A percentile compares a stretch with the other conserved stretches of the same genome.
Evolutionary conservation across 768 basidiomycete genomes (phyloP).

Genomic region (Boletellus sp.): DNA sequence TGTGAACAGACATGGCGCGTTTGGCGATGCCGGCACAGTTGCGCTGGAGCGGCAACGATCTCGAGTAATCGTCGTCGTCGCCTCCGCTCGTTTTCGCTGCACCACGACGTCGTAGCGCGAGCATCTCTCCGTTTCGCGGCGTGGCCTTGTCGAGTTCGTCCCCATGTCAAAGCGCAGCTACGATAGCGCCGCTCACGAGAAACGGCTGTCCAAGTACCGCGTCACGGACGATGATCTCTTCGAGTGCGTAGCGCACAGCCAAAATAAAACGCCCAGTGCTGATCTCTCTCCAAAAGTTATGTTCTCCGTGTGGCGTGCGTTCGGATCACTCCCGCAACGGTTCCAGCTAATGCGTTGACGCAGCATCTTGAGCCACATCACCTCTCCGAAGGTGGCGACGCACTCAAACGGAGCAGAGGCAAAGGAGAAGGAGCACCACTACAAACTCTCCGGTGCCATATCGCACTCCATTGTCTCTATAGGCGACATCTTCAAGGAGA

Average conservation of each 20-base stretch:
- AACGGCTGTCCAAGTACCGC: slow-evolving; percentile 69
- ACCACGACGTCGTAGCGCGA: not conserved
- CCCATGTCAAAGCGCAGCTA: slow-evolving; percentile 73
- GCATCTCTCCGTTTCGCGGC: slow-evolving; percentile 4
- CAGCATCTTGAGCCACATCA: slow-evolving; percentile 71
- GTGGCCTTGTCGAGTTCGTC: slow-evolving; percentile 6
- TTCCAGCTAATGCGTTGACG: slow-evolving; percentile 8
- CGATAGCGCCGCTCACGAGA: slow-evolving; percentile 65
- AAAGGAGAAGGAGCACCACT: slow-evolving; percentile 63
- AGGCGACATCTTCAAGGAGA: slow-evolving; percentile 78
- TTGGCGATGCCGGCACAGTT: not conserved
- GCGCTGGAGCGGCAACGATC: slow-evolving; percentile 36
- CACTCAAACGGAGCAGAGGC: slow-evolving; percentile 35
- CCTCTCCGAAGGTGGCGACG: slow-evolving; percentile 51
- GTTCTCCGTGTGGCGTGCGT: slow-evolving; percentile 81
- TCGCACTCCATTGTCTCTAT: slow-evolving; percentile 54
- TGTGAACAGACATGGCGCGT: slow-evolving; percentile 14
- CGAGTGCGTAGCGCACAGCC: slow-evolving; percentile 50
- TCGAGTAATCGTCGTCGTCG: slow-evolving; percentile 35
- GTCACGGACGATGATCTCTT: slow-evolving; percentile 85
- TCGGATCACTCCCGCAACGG: not conserved
- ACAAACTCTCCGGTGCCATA: slow-evolving; percentile 61
- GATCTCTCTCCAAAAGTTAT: slow-evolving; percentile 50
- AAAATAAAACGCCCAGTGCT: not conserved
- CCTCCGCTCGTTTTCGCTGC: slow-evolving; percentile 8